A percentile compares a stretch with the other conserved stretches of the same genome.
phyloP scores from a whole-genome alignment of 306 rosid species.

The Corylus avellana region DNA sequence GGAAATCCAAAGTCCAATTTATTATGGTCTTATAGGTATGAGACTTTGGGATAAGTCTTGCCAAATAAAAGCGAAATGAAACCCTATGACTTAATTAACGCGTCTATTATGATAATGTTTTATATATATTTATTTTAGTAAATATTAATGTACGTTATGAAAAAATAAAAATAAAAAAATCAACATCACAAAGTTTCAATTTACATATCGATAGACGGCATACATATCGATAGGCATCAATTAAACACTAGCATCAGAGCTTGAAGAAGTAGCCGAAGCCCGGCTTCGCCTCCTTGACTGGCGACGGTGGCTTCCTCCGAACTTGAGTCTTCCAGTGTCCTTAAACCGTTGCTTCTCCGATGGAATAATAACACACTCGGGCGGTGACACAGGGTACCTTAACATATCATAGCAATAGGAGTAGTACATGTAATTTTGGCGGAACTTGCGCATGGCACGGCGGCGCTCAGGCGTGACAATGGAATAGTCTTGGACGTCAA shows the following conservation, averaged over 20 bases:
- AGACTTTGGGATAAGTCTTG: neutral
- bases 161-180: neutral
- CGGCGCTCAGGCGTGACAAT: slow-evolving; percentile 45
- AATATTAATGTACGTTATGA: neutral
- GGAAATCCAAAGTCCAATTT: no score
- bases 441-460: slow-evolving; percentile 63
- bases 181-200: slow-evolving; percentile 9
- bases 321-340: slow-evolving; percentile 73
- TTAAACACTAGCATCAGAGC: slow-evolving; percentile 34
- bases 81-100: no score
- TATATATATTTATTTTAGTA: no score
- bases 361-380: slow-evolving; percentile 62
- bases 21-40: no score
- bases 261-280: neutral
- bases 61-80: no score
- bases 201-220: slow-evolving; percentile 20
- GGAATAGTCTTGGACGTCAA: slow-evolving; percentile 51
- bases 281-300: slow-evolving; percentile 53
- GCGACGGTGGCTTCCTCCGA: slow-evolving; percentile 78
- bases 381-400: slow-evolving; percentile 58
- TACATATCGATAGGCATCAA: slow-evolving; percentile 35
- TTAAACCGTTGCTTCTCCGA: slow-evolving; percentile 60
- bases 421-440: slow-evolving; percentile 77
- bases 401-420: slow-evolving; percentile 78
- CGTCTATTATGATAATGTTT: no score